Evolutionary conservation across 2,329 filamentous ascomycete genomes (phyloP).

Genomic region (Hypoxylon sp.): DNA sequence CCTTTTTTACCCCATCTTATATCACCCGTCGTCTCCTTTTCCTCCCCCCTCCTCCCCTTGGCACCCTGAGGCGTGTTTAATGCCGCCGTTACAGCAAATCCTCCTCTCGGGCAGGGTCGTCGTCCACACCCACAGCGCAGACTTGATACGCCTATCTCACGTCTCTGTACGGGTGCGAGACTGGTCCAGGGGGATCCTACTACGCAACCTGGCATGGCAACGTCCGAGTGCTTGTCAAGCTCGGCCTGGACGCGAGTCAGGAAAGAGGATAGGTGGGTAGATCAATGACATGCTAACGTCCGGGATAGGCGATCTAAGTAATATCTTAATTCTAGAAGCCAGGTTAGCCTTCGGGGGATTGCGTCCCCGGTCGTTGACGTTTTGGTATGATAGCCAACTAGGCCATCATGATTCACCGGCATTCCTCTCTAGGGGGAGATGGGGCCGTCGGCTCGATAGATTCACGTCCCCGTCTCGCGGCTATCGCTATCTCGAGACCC

Average conservation of each 20-base stretch:
- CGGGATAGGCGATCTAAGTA: no score
- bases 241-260: conserved; percentile 13
- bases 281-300: neutral
- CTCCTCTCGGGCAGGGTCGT: neutral
- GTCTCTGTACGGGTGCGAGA: neutral
- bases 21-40: conserved; percentile 3
- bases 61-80: neutral
- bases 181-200: neutral
- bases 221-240: neutral
- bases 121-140: neutral
- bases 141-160: neutral
- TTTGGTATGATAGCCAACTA: neutral
- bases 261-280: conserved; percentile 3
- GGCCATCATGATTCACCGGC: neutral
- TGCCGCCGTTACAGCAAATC: neutral
- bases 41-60: conserved; percentile 11
- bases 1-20: neutral
- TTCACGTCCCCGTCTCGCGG: neutral
- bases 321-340: no score
- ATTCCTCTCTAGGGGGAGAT: neutral
- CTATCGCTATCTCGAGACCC: neutral
- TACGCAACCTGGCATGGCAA: neutral
- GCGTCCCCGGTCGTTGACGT: neutral
- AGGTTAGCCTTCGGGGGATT: neutral
- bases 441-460: neutral